Conservation (phyloP, 164 flowering plant species). For the Sextonia rubra region DNA sequence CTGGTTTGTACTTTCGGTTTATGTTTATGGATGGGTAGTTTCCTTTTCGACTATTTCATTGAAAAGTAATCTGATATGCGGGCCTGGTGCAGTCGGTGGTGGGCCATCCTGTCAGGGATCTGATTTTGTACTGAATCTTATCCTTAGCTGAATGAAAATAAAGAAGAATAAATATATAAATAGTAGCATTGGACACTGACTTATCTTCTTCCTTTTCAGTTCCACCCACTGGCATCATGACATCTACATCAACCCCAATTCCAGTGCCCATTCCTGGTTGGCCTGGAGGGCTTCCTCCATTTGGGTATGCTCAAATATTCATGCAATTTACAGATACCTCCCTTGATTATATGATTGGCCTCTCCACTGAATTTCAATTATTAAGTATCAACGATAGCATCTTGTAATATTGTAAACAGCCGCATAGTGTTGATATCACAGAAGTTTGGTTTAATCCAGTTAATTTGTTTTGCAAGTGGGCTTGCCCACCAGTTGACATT, state of each 20-base stretch:
- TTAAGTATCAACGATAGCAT: too few species aligned
- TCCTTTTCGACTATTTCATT: neutral
- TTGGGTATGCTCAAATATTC: conserved; percentile 23
- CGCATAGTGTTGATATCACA: neutral
- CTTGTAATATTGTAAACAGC: too few species aligned
- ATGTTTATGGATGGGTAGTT: neutral
- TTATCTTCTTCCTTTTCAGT: conserved; percentile 17
- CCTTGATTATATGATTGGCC: neutral
- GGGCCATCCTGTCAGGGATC: too few species aligned
- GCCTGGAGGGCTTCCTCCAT: conserved; percentile 27
- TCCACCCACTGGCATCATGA: conserved; percentile 16
- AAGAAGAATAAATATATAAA: too few species aligned
- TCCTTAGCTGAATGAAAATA: too few species aligned
- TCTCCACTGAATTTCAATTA: too few species aligned
- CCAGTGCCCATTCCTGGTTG: conserved; percentile 26
- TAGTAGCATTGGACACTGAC: neutral
- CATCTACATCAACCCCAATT: conserved; percentile 14
- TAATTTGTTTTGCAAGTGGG: neutral
- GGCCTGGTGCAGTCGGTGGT: too few species aligned
- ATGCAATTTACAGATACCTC: neutral
- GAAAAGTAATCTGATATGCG: neutral
- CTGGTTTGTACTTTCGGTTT: conserved; percentile 6
- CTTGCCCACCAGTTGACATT: neutral
- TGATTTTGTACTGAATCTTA: too few species aligned
- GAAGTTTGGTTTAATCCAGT: neutral